phyloP scores from a whole-genome alignment of 441 rosid species.

The Isatis lusitanica region DNA sequence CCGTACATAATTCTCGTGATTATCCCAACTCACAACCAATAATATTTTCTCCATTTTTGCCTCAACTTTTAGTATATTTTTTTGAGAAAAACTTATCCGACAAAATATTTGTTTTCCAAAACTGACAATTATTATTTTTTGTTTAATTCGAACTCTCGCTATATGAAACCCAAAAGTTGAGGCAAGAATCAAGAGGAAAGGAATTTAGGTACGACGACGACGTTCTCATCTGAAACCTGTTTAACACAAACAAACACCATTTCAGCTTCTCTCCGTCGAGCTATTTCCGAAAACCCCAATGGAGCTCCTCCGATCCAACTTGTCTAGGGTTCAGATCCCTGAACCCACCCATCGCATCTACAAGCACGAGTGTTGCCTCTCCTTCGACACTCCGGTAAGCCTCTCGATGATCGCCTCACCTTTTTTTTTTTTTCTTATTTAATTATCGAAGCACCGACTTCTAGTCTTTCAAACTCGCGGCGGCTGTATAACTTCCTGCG shows the following conservation, averaged over 20 bases:
- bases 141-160: neutral
- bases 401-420: slow-evolving; percentile 5
- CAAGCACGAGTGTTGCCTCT: slow-evolving; percentile 94
- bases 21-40: neutral
- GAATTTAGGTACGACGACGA: slow-evolving; percentile 27
- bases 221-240: slow-evolving; percentile 17
- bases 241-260: neutral
- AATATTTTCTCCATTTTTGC: neutral
- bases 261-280: neutral
- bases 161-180: slow-evolving; percentile 17
- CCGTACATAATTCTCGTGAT: neutral
- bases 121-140: neutral
- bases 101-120: neutral
- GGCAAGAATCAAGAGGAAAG: slow-evolving; percentile 19
- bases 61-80: neutral
- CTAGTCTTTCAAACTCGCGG: neutral
- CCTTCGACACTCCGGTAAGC: slow-evolving; percentile 86
- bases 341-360: slow-evolving; percentile 96
- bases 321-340: slow-evolving; percentile 95
- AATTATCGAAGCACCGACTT: neutral
- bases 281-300: slow-evolving; percentile 39
- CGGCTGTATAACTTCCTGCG: neutral
- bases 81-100: neutral
- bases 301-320: slow-evolving; percentile 90
- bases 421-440: slow-evolving; percentile 7